Base-by-base conservation (phyloP, 768 basidiomycete genomes). In the Pleurotus cornucopiae region DNA sequence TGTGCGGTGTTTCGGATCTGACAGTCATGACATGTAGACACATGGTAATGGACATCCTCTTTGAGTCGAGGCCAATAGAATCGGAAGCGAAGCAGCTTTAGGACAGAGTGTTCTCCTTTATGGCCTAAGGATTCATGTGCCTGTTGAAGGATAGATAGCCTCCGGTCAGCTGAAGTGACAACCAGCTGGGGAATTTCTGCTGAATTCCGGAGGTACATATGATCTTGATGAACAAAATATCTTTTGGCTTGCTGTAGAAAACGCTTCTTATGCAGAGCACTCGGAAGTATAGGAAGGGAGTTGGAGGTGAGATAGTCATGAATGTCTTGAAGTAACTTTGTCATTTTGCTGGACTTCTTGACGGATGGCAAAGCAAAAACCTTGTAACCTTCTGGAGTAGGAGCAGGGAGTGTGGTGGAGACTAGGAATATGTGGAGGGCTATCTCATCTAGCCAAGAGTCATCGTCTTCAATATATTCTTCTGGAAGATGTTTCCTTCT, bases 61-160 rank as follows among this genome's bases (percentile, higher is more conserved):
- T 54, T 38, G 13, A 70, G 49, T 0, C 56, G 46, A 4, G 70
- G 69, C 67, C 70, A 70, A 59, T 59, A 70, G 39, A 69, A 69
- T 1, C 64, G 53, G 3, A 62, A 41, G 0, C 47, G 18, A 0
- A 69, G 9, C 13, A 56, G 54, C 44, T 46, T 44, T 46, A 46
- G 45, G 14, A 55, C 54, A 21, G 54, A 41, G 16, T 46, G 41
- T 34, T 55, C 54, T 25, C 54, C 54, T 45, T 46, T 26, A 25
- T 55, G 54, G 7, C 54, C 54, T 21, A 55, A 44, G 23, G 25
- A 26, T 46, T 55, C 54, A 55, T 55, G 54, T 7, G 54, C 54
- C 46, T 55, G 54, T n/a, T 14, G 25, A 23, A 55, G 44, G 26
- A 55, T 55, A 5, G 41, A 41, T 11, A 55, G 9, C 40, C 23